These are phyloP conservation scores for Phytophthora pisi DNA, from an alignment of 352 stramenopile species.

Conservation along the genomic window DNA sequence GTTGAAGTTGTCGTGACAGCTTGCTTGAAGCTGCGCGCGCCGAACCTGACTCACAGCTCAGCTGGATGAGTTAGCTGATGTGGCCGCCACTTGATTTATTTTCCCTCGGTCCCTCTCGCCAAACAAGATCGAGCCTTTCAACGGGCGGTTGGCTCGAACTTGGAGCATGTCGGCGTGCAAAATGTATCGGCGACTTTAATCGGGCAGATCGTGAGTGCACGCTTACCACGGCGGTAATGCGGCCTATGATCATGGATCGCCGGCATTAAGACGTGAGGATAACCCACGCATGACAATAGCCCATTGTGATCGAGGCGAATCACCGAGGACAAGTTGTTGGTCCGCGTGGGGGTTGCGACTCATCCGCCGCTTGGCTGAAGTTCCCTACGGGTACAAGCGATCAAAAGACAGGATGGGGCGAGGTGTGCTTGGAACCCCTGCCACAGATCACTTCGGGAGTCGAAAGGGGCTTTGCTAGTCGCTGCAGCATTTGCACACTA, in stretches of 20 bases:
- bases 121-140: neutral
- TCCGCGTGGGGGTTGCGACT: neutral
- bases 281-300: neutral
- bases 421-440: conserved; percentile 2
- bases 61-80: conserved; percentile 1
- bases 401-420: conserved; percentile 20
- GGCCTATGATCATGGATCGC: conserved; percentile 9
- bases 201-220: conserved; percentile 21
- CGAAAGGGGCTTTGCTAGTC: neutral
- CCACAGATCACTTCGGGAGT: conserved; percentile 5
- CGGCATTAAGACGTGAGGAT: conserved; percentile 1
- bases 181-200: conserved; percentile 12
- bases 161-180: neutral
- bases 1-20: conserved; percentile 31
- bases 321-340: neutral
- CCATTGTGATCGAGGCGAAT: neutral
- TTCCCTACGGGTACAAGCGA: conserved; percentile 13
- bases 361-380: conserved; percentile 13
- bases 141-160: no score
- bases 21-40: conserved; percentile 24
- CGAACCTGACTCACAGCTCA: conserved; percentile 17
- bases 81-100: conserved; percentile 40
- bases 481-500: neutral
- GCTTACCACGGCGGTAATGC: conserved; percentile 23
- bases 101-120: no score